Evolutionary conservation across 257 asterid genomes (phyloP).

Genomic region (Scutellaria baicalensis): DNA sequence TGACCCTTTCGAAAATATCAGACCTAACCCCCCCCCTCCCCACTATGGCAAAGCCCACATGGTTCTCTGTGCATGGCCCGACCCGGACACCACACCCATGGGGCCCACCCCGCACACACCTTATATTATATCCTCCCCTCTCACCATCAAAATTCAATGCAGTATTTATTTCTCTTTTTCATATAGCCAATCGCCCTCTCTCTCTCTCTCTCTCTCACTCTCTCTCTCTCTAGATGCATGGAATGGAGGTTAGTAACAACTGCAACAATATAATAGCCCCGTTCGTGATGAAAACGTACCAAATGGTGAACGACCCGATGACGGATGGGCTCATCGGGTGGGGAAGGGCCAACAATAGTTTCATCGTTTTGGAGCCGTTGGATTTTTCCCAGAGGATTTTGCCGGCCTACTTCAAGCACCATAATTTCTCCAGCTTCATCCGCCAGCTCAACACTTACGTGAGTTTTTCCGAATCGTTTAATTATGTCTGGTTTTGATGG

Average conservation of each 20-base stretch:
- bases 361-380: conserved; percentile 59
- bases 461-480: conserved; percentile 14
- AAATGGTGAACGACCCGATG: conserved; percentile 72
- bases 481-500: not conserved
- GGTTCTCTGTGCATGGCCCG: conserved; percentile 12
- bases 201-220: not conserved
- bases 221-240: conserved; percentile 14
- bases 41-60: conserved; percentile 8
- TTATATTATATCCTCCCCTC: conserved; percentile 21
- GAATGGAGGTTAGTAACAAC: conserved; percentile 33
- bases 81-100: conserved; percentile 9
- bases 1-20: conserved; percentile 21
- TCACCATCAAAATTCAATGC: conserved; percentile 19
- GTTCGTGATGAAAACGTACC: conserved; percentile 77
- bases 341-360: conserved; percentile 61
- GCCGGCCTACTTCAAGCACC: conserved; percentile 78
- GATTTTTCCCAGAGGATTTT: conserved; percentile 62
- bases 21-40: conserved; percentile 7
- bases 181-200: not conserved
- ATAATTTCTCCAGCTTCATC: conserved; percentile 87
- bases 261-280: conserved; percentile 32
- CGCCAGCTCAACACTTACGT: conserved; percentile 95
- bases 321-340: conserved; percentile 50
- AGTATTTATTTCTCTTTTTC: not conserved
- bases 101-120: conserved; percentile 14